These are phyloP conservation scores for Aspergillus sp. DNA, from an alignment of 2,329 filamentous ascomycete genomes.

Conservation along the genomic window DNA sequence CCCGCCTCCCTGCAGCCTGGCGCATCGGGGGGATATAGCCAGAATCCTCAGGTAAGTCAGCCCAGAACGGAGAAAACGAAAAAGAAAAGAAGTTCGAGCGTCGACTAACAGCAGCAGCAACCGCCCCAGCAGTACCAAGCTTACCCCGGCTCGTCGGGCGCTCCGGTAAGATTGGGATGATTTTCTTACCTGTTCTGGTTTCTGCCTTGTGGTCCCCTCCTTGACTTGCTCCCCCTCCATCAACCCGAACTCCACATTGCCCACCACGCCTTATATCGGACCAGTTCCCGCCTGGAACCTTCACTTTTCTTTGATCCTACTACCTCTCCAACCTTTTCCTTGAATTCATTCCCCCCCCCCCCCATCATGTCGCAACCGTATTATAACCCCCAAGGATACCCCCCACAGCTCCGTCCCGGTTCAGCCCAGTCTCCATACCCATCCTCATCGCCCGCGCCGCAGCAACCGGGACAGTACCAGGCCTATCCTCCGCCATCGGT, in stretches of 20 bases:
- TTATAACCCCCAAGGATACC: slow-evolving; percentile 32
- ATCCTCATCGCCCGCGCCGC: slow-evolving; percentile 25
- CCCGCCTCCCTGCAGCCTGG: slow-evolving; percentile 35
- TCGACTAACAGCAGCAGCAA: slow-evolving; percentile 3
- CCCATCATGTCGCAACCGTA: slow-evolving; percentile 37
- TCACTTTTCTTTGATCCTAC: background rate
- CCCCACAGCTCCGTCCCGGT: slow-evolving; percentile 30
- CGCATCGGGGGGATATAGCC: slow-evolving; percentile 41
- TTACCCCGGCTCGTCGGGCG: slow-evolving; percentile 45
- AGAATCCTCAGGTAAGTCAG: slow-evolving; percentile 2
- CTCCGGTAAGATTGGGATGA: slow-evolving; percentile 34
- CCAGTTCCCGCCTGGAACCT: background rate
- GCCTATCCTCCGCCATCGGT: slow-evolving; percentile 33
- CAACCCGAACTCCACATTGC: slow-evolving; percentile 11
- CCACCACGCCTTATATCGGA: slow-evolving; percentile 3
- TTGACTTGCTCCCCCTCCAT: slow-evolving; percentile 8
- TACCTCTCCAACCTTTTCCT: slow-evolving; percentile 4
- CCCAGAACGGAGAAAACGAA: background rate
- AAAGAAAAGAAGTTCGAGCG: background rate
- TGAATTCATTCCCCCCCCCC: slow-evolving; percentile 4
- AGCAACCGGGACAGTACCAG: slow-evolving; percentile 33
- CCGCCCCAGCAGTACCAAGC: slow-evolving; percentile 53
- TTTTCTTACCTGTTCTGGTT: slow-evolving; percentile 12
- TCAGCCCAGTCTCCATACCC: slow-evolving; percentile 37
- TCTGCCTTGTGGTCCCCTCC: slow-evolving; percentile 7